Conservation (phyloP, 768 basidiomycete species). For the Lactifluus piperatus region DNA sequence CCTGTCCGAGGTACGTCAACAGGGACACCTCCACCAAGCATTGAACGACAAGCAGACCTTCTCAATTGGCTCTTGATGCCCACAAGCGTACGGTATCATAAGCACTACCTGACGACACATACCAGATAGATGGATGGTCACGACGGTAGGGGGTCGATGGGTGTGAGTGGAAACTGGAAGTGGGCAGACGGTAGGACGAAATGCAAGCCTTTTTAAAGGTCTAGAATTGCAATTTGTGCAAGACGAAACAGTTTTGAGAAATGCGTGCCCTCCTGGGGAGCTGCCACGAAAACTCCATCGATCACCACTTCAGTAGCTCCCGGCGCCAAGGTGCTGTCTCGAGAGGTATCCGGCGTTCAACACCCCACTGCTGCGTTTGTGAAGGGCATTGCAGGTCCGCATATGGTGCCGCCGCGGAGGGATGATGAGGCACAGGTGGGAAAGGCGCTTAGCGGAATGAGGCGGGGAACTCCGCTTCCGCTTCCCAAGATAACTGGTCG, state of each 20-base stretch:
- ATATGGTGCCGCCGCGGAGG: constrained; percentile 1
- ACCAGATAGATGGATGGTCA: not conserved
- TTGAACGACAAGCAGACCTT: not conserved
- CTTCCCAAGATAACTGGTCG: constrained; percentile 4
- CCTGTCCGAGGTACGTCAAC: not conserved
- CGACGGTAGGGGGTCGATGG: not conserved
- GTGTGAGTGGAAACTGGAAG: not conserved
- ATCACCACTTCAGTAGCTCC: constrained; percentile 9
- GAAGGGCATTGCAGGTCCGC: constrained; percentile 16
- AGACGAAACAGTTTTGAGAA: not conserved
- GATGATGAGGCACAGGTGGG: constrained; percentile 2
- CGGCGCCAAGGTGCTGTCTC: constrained; percentile 4
- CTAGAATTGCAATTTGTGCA: constrained; percentile 17
- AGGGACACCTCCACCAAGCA: too few species aligned
- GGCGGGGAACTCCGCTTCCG: constrained; percentile 12
- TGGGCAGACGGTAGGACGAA: not conserved
- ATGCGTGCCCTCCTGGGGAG: constrained; percentile 1
- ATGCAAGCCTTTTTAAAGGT: constrained; percentile 9
- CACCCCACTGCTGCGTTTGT: constrained; percentile 12
- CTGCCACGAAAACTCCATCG: constrained; percentile 13
- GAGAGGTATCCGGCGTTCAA: constrained; percentile 1
- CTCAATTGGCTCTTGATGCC: constrained; percentile 2
- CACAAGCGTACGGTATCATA: not conserved
- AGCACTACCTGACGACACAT: constrained; percentile 16
- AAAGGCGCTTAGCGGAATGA: constrained; percentile 3